Conservation (phyloP, 73 alveolate species). For the Uronychia binucleata region DNA sequence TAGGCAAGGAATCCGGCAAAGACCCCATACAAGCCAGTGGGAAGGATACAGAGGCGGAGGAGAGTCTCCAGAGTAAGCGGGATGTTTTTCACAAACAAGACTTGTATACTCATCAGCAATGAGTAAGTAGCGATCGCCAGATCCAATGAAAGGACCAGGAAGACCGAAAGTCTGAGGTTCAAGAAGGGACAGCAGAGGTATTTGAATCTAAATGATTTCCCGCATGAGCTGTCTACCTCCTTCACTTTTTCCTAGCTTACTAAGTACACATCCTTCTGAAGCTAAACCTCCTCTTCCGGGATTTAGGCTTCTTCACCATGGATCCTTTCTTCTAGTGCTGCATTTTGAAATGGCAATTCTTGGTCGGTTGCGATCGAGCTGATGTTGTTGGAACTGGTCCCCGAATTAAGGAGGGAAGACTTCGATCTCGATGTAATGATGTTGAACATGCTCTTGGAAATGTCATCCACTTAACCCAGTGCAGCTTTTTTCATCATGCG, state of each 20-base stretch:
- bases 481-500: neutral
- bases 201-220: neutral
- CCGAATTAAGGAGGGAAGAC: neutral
- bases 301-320: neutral
- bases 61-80: neutral
- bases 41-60: neutral
- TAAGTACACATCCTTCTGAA: too few relatives aligned
- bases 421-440: neutral
- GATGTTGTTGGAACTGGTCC: neutral
- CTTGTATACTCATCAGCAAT: neutral
- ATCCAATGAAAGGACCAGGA: neutral
- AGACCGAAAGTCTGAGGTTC: neutral
- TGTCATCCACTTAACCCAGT: neutral
- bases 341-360: neutral
- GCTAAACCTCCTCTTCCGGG: neutral
- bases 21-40: neutral
- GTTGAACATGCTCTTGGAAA: neutral
- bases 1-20: neutral
- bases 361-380: neutral
- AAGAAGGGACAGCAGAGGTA: too few relatives aligned
- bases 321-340: neutral
- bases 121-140: neutral
- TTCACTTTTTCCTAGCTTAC: neutral
- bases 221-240: neutral
- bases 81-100: neutral